Base-by-base conservation (phyloP, 805 yeast species). In the Middelhovenomyces tepae region DNA sequence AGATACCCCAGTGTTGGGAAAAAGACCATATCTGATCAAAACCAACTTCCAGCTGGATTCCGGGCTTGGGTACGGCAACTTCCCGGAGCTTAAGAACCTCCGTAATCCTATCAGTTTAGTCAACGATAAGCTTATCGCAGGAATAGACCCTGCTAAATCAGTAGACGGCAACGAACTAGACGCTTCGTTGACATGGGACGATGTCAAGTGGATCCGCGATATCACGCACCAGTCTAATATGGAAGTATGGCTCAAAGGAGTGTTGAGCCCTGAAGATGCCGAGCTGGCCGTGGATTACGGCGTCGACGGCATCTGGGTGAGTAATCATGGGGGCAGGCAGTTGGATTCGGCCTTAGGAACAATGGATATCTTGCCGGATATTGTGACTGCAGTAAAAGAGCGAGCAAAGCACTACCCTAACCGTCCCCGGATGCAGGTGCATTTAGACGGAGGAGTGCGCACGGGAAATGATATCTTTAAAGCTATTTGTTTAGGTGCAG, bases 241-340 rank as follows among this genome's bases (percentile, higher is more conserved):
- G 37, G 72, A 75, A 16, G 56, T 69, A 38, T 66, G 66, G 42
- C 56, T 67, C 39, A 80, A 79, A 50, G 89, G 87, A 2, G 60
- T 80, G 7, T 80, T 78, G 51, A 60, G 78, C 5, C 72, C 71
- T 9, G 84, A 76, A 41, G 87, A 80, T 49, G 71, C 77, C 2
- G 55, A 73, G 10, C 49, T 57, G 32, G 83, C 86, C 5, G 67
- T 71, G 4, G 69, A 71, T 34, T 18, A 26, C 5, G 78, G 79
- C 0, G 68, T 73, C 22, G 68, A 68, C 26, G 87, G 84, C 5
- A 71, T 76, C 16, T 66, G 78, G 28, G 59, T 80, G n/a, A 75
- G 85, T 7, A 79, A 80, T 48, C 85, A 79, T 51, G 87, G 86
- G 13, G 87, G 86, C 8, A 60, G 86, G 35, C 85, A 78, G 50